A percentile compares a stretch with the other conserved stretches of the same genome.
phyloP scores from a whole-genome alignment of 2,329 filamentous ascomycete genomes.

The Cladobotryum protrusum region DNA sequence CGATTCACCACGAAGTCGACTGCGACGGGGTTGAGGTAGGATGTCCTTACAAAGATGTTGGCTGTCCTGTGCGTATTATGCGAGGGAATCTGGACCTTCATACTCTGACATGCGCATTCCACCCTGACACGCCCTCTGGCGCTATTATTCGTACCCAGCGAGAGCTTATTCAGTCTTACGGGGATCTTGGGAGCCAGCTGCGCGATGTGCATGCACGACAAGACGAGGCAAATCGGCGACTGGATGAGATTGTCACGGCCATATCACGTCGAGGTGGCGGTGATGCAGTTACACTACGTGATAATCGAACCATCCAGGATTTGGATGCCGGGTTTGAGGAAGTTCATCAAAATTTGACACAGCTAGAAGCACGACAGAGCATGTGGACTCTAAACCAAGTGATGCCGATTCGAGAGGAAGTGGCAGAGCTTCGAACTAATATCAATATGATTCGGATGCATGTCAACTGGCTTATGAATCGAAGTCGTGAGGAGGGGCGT shows the following conservation, averaged over 20 bases:
- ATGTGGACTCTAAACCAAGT: constrained; percentile 58
- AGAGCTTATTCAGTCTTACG: constrained; percentile 39
- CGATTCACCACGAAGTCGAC: constrained; percentile 39
- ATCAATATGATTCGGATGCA: constrained; percentile 54
- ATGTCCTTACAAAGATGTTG: constrained; percentile 37
- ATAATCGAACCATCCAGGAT: constrained; percentile 39
- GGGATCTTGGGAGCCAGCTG: constrained; percentile 30
- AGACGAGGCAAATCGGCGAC: constrained; percentile 26
- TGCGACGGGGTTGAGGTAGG: constrained; percentile 47
- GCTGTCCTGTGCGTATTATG: constrained; percentile 29
- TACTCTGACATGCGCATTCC: constrained; percentile 43
- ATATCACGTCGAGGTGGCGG: constrained; percentile 28
- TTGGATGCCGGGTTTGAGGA: constrained; percentile 45
- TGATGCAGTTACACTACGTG: constrained; percentile 31
- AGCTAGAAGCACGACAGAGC: constrained; percentile 54
- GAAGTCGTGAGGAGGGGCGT: constrained; percentile 42
- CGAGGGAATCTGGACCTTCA: constrained; percentile 39
- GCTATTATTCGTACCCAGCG: constrained; percentile 45
- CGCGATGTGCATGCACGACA: constrained; percentile 30
- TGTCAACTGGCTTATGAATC: constrained; percentile 52
- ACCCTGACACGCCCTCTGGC: constrained; percentile 42
- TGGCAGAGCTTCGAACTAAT: constrained; percentile 53
- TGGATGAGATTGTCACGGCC: constrained; percentile 37
- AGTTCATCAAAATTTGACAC: constrained; percentile 49
- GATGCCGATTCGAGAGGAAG: constrained; percentile 55